Percentiles rank a stretch among this genome's conserved stretches.
phyloP scores from a whole-genome alignment of 1,139 yeast genomes.

The Oligophagozyma castellii region DNA sequence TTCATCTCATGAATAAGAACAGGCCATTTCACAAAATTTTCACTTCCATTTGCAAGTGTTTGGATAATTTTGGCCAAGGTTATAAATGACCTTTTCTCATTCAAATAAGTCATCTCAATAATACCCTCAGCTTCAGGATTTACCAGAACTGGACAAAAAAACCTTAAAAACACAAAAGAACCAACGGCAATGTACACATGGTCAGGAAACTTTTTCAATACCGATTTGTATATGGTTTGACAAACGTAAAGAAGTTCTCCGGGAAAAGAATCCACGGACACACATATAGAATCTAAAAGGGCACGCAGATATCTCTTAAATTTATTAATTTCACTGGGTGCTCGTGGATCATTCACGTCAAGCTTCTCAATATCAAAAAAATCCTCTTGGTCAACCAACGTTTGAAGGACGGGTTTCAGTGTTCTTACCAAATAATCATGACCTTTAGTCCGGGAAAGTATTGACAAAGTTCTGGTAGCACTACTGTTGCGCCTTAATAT shows the following conservation, averaged over 20 bases:
- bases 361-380: slow-evolving; percentile 57
- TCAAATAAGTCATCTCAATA: slow-evolving; percentile 27
- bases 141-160: slow-evolving; percentile 83
- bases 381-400: slow-evolving; percentile 37
- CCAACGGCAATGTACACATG: slow-evolving; percentile 62
- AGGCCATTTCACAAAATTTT: slow-evolving; percentile 47
- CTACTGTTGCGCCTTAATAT: slow-evolving; percentile 71
- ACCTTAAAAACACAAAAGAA: slow-evolving; percentile 72
- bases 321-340: slow-evolving; percentile 32
- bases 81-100: slow-evolving; percentile 59
- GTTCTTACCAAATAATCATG: slow-evolving; percentile 39
- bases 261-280: slow-evolving; percentile 49
- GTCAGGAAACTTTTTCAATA: slow-evolving; percentile 53
- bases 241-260: slow-evolving; percentile 63
- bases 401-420: slow-evolving; percentile 41
- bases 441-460: slow-evolving; percentile 59
- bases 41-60: slow-evolving; percentile 72
- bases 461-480: slow-evolving; percentile 61
- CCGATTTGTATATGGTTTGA: slow-evolving; percentile 52
- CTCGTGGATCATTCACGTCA: slow-evolving; percentile 26
- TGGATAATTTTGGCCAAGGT: slow-evolving; percentile 79
- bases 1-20: slow-evolving; percentile 31
- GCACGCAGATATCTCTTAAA: slow-evolving; percentile 46
- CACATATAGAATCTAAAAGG: slow-evolving; percentile 48
- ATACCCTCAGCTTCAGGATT: slow-evolving; percentile 66